Base-by-base conservation (phyloP, 306 rosid species). In the Trifolium fragiferum region DNA sequence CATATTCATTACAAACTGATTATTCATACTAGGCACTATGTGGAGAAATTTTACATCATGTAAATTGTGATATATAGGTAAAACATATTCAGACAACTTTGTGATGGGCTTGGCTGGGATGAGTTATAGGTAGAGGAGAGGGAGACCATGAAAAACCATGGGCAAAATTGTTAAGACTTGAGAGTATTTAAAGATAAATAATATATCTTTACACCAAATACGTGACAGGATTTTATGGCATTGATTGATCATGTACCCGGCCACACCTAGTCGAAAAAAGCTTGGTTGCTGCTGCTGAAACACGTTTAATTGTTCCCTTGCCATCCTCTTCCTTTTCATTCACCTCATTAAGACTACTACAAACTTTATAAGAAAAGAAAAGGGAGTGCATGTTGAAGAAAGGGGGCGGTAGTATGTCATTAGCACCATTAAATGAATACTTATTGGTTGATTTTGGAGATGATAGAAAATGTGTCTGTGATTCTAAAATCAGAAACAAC, bases 401-500 rank as follows among this genome's bases (percentile, higher is more conserved):
- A 75, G 32, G n/a, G 38, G 47, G 43, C 19, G 57, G 59, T 37
- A 66, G 15, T 18, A 27, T 62, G 41, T 53, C 37, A 43, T 57
- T 66, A 55, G 10, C 59, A 50, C 44, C 44, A 33, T 9, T 47
- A 11, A 58, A 74, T 66, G 67, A 32, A 46, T 25, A 58, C 13
- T 16, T 49, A 15, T 68, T 35, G 60, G 25, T 27, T 64, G 15
- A 57, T 50, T 32, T 30, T 62, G 62, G 73, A 55, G 46, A 75
- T 61, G 18, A 53, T 25, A 25, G 38, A 27, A 57, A 47, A 50
- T 59, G 49, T 55, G 8, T 23, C 23, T 64, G 49, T 55, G 63
- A 60, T 66, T 73, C 33, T 58, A 47, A 78, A 81, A 43, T 73
- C 44, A 32, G 14, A 49, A 60, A 41, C 35, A 61, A 12, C 8